Evolutionary conservation across 2,329 filamentous ascomycete species (phyloP).

Genomic region (Pseudocercospora ulei): DNA sequence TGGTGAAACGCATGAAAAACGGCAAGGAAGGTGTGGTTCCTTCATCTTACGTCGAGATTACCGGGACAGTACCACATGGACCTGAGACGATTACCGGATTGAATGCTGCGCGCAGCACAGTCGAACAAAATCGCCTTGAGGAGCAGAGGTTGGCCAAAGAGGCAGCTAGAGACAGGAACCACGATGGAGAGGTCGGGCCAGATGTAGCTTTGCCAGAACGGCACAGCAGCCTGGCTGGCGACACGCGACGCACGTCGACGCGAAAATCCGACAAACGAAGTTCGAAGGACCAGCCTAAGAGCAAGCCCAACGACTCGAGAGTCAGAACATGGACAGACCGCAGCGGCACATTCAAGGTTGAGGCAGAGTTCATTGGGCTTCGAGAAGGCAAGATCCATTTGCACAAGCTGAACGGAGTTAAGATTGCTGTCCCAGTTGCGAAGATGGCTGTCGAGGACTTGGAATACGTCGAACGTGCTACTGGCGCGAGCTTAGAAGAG

Average conservation of each 20-base stretch:
- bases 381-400: slow-evolving; percentile 95
- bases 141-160: slow-evolving; percentile 77
- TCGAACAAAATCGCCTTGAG: slow-evolving; percentile 68
- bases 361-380: slow-evolving; percentile 88
- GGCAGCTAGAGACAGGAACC: slow-evolving; percentile 54
- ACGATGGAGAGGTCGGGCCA: slow-evolving; percentile 56
- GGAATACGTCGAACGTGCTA: slow-evolving; percentile 81
- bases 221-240: slow-evolving; percentile 61
- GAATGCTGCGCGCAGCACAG: slow-evolving; percentile 54
- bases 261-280: slow-evolving; percentile 41
- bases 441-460: slow-evolving; percentile 96
- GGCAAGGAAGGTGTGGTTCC: slow-evolving; percentile 93
- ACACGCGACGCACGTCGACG: slow-evolving; percentile 21
- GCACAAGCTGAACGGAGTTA: slow-evolving; percentile 95
- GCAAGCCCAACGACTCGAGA: slow-evolving; percentile 73
- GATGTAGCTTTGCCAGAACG: slow-evolving; percentile 48
- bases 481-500: slow-evolving; percentile 80
- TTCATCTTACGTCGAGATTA: slow-evolving; percentile 89
- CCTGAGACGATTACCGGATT: slow-evolving; percentile 45
- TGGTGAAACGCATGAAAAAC: slow-evolving; percentile 79
- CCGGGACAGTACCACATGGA: slow-evolving; percentile 52
- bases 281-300: slow-evolving; percentile 45
- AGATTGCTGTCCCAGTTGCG: slow-evolving; percentile 86
- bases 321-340: slow-evolving; percentile 91
- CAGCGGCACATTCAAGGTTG: slow-evolving; percentile 90